Evolutionary conservation across 2,329 filamentous ascomycete genomes (phyloP).

Genomic region (Pseudogymnoascus sp.): DNA sequence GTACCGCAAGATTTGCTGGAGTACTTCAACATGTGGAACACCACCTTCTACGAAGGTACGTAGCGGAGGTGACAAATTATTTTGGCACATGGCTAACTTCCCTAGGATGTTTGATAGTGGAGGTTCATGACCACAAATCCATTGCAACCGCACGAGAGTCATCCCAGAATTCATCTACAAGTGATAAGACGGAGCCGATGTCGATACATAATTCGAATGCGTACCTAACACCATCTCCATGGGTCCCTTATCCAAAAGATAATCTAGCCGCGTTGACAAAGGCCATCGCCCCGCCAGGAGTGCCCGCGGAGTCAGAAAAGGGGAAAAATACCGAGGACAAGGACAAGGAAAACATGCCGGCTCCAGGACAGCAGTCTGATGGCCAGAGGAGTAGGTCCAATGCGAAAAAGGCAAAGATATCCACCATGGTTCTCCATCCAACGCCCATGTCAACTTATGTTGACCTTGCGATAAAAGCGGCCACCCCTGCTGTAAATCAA

Average conservation of each 20-base stretch:
- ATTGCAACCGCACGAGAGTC: conserved; percentile 52
- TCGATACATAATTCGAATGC: conserved; percentile 91
- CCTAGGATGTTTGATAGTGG: conserved; percentile 74
- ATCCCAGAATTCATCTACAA: conserved; percentile 44
- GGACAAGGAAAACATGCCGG: conserved; percentile 53
- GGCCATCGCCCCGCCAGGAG: conserved; percentile 18
- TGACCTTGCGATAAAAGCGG: conserved; percentile 69
- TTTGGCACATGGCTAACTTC: conserved; percentile 8
- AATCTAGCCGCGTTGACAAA: conserved; percentile 21
- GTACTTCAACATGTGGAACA: conserved; percentile 61
- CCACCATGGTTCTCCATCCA: conserved; percentile 76
- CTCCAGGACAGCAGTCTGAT: conserved; percentile 41
- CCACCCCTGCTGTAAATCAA: conserved; percentile 47
- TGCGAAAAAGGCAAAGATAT: conserved; percentile 53
- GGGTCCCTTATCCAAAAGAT: conserved; percentile 63
- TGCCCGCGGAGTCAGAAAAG: conserved; percentile 29
- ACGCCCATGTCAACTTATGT: conserved; percentile 67
- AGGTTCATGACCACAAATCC: conserved; percentile 82
- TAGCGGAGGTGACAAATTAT: not conserved
- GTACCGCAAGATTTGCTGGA: conserved; percentile 84
- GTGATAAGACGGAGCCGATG: conserved; percentile 58
- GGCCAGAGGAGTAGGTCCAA: conserved; percentile 35
- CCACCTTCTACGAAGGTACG: conserved; percentile 79
- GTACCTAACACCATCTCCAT: conserved; percentile 83
- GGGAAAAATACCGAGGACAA: conserved; percentile 35